phyloP scores from a whole-genome alignment of 768 basidiomycete genomes.

The Phaeotremella fagi region DNA sequence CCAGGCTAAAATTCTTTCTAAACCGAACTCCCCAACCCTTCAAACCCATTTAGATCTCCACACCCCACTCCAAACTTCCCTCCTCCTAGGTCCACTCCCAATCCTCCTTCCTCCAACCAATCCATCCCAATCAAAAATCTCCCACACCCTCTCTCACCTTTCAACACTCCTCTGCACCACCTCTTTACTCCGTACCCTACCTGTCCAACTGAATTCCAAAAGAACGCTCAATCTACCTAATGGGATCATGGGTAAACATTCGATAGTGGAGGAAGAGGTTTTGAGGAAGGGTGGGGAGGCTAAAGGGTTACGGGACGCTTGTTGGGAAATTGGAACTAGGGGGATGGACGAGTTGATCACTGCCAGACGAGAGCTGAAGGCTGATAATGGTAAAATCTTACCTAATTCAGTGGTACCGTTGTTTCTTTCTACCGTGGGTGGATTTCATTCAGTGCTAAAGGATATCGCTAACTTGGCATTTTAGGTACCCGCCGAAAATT shows the following conservation, averaged over 20 bases:
- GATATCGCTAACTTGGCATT: neutral
- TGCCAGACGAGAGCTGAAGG: constrained; percentile 44
- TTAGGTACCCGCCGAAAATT: constrained; percentile 45
- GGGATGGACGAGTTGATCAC: constrained; percentile 49
- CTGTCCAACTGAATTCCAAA: constrained; percentile 31
- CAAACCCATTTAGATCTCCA: constrained; percentile 34
- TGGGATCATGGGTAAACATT: constrained; percentile 35
- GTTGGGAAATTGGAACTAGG: constrained; percentile 44
- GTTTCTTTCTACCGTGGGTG: constrained; percentile 42
- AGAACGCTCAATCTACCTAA: constrained; percentile 36
- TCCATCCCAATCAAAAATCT: constrained; percentile 26
- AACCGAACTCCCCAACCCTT: constrained; percentile 31
- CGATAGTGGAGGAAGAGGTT: constrained; percentile 44
- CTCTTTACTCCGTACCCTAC: constrained; percentile 40
- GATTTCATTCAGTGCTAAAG: neutral
- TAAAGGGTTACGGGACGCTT: constrained; percentile 38
- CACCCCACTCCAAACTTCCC: constrained; percentile 36
- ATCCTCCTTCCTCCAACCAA: constrained; percentile 42
- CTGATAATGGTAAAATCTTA: constrained; percentile 29
- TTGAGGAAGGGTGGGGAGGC: constrained; percentile 56
- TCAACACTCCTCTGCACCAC: constrained; percentile 39
- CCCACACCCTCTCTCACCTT: constrained; percentile 46
- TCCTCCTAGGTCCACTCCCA: constrained; percentile 44
- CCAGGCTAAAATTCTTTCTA: constrained; percentile 31
- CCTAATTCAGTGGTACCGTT: constrained; percentile 38